Conservation (phyloP, 2,329 filamentous ascomycete species). For the Fusarium veterinarium region DNA sequence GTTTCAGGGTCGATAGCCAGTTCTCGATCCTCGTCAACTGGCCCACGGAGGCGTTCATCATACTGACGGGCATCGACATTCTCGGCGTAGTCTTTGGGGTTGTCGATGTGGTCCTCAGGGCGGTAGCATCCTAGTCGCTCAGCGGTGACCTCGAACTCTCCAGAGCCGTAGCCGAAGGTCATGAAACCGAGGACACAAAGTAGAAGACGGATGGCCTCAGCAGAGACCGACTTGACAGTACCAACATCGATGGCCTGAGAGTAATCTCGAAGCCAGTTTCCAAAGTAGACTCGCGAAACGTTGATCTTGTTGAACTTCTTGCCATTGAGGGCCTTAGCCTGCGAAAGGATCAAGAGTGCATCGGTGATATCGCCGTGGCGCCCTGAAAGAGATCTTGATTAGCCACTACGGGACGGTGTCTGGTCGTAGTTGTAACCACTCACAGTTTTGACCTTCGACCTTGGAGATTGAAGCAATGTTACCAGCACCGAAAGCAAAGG, state of each 20-base stretch:
- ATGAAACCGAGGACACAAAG: constrained; percentile 92
- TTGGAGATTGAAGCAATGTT: constrained; percentile 86
- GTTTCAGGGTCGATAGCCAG: constrained; percentile 80
- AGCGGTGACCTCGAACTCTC: constrained; percentile 85
- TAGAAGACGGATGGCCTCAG: constrained; percentile 89
- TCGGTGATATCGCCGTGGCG: constrained; percentile 95
- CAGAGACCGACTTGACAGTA: constrained; percentile 89
- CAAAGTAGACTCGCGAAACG: constrained; percentile 92
- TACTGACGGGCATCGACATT: constrained; percentile 87
- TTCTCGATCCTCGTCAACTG: constrained; percentile 82
- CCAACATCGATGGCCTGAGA: constrained; percentile 94
- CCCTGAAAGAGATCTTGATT: constrained; percentile 58
- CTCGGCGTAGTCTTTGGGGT: constrained; percentile 89
- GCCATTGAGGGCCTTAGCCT: constrained; percentile 62
- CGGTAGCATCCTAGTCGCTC: constrained; percentile 86
- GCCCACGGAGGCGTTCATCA: constrained; percentile 82
- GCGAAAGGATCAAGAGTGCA: constrained; percentile 78
- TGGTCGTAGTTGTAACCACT: constrained; percentile 42
- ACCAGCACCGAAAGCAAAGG: constrained; percentile 85
- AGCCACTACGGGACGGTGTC: neutral
- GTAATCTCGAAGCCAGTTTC: constrained; percentile 95
- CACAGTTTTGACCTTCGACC: constrained; percentile 86
- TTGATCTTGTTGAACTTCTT: constrained; percentile 92
- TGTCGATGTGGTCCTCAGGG: constrained; percentile 80
- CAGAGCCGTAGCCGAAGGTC: constrained; percentile 86